phyloP scores from a whole-genome alignment of 177 flowering plant species.

The Vitis hybrid region DNA sequence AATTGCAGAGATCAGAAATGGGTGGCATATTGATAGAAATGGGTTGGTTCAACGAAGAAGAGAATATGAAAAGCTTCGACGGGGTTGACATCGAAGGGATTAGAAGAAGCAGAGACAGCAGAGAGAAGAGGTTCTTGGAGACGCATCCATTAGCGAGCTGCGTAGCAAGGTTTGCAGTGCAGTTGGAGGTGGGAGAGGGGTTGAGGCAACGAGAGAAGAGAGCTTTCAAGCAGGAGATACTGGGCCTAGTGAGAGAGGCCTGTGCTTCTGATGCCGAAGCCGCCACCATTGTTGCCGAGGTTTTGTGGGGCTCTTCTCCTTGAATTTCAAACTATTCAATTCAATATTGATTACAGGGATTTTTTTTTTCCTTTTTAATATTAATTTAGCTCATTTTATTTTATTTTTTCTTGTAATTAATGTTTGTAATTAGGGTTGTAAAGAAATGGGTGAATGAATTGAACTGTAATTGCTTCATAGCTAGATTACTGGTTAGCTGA shows the following conservation, averaged over 20 bases:
- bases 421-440: too few relatives aligned
- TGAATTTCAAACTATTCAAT: conserved; percentile 19
- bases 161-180: conserved; percentile 87
- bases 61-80: conserved; percentile 1
- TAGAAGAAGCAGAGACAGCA: conserved; percentile 20
- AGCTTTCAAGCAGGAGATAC: conserved; percentile 67
- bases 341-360: too few relatives aligned
- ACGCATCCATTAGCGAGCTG: conserved; percentile 73
- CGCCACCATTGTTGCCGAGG: conserved; percentile 85
- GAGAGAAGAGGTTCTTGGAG: conserved; percentile 33
- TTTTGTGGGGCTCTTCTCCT: conserved; percentile 91
- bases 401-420: too few relatives aligned
- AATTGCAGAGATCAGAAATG: conserved; percentile 63
- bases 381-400: too few relatives aligned
- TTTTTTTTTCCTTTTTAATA: too few relatives aligned
- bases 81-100: conserved; percentile 6
- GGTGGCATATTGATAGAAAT: conserved; percentile 64
- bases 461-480: too few relatives aligned
- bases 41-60: conserved; percentile 29
- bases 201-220: conserved; percentile 87
- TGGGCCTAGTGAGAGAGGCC: conserved; percentile 60
- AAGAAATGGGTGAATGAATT: too few relatives aligned
- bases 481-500: too few relatives aligned
- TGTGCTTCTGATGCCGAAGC: conserved; percentile 67
- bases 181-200: conserved; percentile 91